Base-by-base conservation (phyloP, 306 rosid species). In the Crotalaria pallida region DNA sequence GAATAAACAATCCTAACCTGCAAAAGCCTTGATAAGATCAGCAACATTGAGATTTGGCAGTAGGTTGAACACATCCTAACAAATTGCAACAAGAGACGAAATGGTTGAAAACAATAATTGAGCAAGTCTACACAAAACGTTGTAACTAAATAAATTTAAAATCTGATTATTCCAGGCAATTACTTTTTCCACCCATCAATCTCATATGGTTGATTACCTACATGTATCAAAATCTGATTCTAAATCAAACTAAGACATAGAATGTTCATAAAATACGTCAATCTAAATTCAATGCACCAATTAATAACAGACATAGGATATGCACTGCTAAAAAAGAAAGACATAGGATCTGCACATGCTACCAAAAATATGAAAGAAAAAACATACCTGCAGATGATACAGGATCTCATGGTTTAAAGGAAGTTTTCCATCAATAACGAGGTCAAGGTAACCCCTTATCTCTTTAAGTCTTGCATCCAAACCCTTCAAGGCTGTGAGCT, bases 371-470 rank as follows among this genome's bases (percentile, higher is more conserved):
- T 6, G 27, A 56, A 12, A 48, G n/a, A n/a, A 6, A 27, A 6
- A 64, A 69, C 23, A 55, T 48, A 87, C 98, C 96, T 89, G 98
- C 44, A 92, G 77, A 81, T 89, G 98, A 79, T 89, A 92, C 45
- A 92, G 86, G 76, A 92, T 92, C 80, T 92, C 98, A 58, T 92
- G 98, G 78, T 92, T 92, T 74, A 92, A 72, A 0, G 96, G 96
- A 62, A 87, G 90, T 71, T 86, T 88, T 76, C 72, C 92, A 58
- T 87, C 96, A 63, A 92, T 81, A 18, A 92, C 96, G 64, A 89
- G 95, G 63, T 92, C 96, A 29, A 92, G 95, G 69, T 92, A 92
- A 79, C 92, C 60, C 65, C 90, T 87, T 51, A 92, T 92, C 80
- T 92, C 96, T 53, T 65, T 75, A 61, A 92, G 82, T 41, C 98